Conservation (phyloP, 345 rosid species). For the Clausena lansium region DNA sequence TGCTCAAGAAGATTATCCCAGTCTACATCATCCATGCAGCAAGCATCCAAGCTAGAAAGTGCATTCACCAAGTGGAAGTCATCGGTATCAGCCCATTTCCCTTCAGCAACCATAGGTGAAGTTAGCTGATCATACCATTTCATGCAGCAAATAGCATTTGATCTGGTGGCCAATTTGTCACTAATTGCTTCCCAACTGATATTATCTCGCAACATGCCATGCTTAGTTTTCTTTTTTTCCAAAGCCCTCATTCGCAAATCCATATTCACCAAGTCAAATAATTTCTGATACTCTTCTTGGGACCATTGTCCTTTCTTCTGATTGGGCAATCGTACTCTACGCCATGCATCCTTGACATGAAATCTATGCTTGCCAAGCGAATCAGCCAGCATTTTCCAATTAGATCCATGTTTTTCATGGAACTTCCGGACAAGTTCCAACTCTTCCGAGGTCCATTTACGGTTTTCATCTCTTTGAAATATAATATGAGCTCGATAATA, state of each 20-base stretch:
- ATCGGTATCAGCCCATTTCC: slow-evolving; percentile 69
- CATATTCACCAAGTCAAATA: slow-evolving; percentile 66
- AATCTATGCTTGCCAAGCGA: slow-evolving; percentile 57
- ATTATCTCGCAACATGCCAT: slow-evolving; percentile 72
- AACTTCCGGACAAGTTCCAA: slow-evolving; percentile 36
- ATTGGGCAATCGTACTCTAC: slow-evolving; percentile 43
- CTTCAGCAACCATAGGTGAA: slow-evolving; percentile 66
- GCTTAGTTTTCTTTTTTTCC: slow-evolving; percentile 49
- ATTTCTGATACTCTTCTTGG: slow-evolving; percentile 63
- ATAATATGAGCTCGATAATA: slow-evolving; percentile 61
- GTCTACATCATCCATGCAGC: slow-evolving; percentile 76
- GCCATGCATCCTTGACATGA: slow-evolving; percentile 80
- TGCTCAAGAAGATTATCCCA: slow-evolving; percentile 71
- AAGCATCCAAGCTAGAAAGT: slow-evolving; percentile 61
- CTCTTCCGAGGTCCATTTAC: slow-evolving; percentile 66
- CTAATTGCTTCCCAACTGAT: slow-evolving; percentile 75
- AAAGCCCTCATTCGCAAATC: slow-evolving; percentile 55
- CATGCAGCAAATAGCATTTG: slow-evolving; percentile 35
- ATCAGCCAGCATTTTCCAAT: slow-evolving; percentile 63
- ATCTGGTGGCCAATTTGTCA: slow-evolving; percentile 42
- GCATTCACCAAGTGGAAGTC: slow-evolving; percentile 58
- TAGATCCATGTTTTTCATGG: slow-evolving; percentile 53
- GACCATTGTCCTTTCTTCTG: slow-evolving; percentile 55
- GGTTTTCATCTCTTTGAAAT: slow-evolving; percentile 51
- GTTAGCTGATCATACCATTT: slow-evolving; percentile 66